Conservation (phyloP, 805 yeast genomes). For the Wickerhamomyces ciferrii region DNA sequence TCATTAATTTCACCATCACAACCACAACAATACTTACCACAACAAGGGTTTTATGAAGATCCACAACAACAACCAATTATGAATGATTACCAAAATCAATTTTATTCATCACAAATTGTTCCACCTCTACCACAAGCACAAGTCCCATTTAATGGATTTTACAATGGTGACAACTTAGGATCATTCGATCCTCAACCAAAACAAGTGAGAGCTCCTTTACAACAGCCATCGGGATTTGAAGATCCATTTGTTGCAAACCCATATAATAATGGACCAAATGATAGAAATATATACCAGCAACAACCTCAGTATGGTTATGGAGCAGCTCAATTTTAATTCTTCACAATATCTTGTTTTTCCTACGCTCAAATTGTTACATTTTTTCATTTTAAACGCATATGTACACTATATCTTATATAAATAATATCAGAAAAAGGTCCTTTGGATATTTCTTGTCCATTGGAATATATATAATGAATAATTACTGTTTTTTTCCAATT, state of each 20-base stretch:
- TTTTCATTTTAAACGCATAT: background rate
- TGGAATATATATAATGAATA: background rate
- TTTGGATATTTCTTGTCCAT: background rate
- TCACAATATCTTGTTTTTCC: background rate
- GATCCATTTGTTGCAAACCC: background rate
- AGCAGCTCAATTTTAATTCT: conserved; percentile 4
- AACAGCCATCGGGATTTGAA: conserved; percentile 2
- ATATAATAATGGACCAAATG: background rate
- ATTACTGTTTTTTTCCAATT: too few species aligned
- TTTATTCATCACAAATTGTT: background rate
- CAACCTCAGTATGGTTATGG: conserved; percentile 6
- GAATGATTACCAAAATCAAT: conserved; percentile 3
- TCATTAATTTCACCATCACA: background rate
- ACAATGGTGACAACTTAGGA: background rate
- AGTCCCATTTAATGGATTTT: background rate
- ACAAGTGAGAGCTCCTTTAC: background rate
- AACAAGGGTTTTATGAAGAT: background rate
- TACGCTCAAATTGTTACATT: background rate
- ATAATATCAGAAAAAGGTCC: background rate
- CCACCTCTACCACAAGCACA: background rate
- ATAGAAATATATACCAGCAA: conserved; percentile 1
- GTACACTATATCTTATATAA: background rate
- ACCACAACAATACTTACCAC: background rate
- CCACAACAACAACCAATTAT: conserved; percentile 2
- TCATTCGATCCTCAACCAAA: background rate